These are phyloP conservation scores for Beauveria sp. DNA, from an alignment of 2,329 filamentous ascomycete genomes.

Conservation along the genomic window DNA sequence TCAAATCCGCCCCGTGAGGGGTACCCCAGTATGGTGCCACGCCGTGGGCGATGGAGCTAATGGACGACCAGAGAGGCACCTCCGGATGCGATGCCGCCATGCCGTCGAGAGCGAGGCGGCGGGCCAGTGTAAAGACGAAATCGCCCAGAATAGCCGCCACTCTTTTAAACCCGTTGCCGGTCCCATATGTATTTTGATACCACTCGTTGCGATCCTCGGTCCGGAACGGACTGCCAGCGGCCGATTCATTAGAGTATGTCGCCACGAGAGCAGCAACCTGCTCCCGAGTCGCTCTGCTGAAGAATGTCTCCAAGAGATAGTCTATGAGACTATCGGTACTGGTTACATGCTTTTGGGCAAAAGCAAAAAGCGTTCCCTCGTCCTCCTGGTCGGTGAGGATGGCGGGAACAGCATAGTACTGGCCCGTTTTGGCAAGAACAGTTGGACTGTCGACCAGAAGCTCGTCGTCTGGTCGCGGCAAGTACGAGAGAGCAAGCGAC, in stretches of 20 bases:
- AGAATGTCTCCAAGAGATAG: constrained; percentile 56
- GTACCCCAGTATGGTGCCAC: too few relatives aligned
- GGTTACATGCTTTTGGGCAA: constrained; percentile 63
- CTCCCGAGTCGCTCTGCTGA: constrained; percentile 43
- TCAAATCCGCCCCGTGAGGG: constrained; percentile 38
- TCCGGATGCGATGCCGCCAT: too few relatives aligned
- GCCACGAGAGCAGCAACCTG: constrained; percentile 50
- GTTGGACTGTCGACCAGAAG: constrained; percentile 58
- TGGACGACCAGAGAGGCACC: too few relatives aligned
- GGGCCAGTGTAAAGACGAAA: constrained; percentile 53
- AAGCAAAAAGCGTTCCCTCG: constrained; percentile 66
- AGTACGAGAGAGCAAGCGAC: constrained; percentile 63
- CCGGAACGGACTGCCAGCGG: constrained; percentile 62
- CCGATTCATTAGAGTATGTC: constrained; percentile 49
- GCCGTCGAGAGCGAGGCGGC: too few relatives aligned
- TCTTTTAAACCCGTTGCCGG: constrained; percentile 56
- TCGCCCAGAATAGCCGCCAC: constrained; percentile 70
- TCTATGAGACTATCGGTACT: constrained; percentile 48
- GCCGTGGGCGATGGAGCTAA: too few relatives aligned
- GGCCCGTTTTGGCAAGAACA: constrained; percentile 40
- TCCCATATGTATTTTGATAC: constrained; percentile 41
- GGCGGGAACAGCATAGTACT: constrained; percentile 41
- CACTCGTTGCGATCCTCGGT: constrained; percentile 61
- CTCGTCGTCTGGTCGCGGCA: constrained; percentile 64
- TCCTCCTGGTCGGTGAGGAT: constrained; percentile 70